Base-by-base conservation (phyloP, 2,329 filamentous ascomycete genomes). In the Cryphonectria nitschkei region DNA sequence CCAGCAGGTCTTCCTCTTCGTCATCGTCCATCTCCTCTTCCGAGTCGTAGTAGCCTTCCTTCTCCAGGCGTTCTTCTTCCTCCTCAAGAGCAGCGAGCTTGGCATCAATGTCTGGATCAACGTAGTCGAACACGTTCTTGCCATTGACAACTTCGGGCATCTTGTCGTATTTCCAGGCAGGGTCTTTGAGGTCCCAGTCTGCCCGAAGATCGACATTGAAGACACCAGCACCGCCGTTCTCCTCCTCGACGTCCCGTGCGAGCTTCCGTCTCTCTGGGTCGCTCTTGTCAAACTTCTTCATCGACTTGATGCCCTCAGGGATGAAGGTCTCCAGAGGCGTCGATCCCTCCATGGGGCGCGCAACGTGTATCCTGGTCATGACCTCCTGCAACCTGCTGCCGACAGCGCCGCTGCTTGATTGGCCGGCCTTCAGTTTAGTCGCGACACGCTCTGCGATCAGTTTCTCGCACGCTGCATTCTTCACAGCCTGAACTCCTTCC, bases 91-190 rank as follows among this genome's bases (percentile, higher is more conserved):
- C 94, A 67, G 92, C 91, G 65, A 99, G 88, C 85, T 97, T 98
- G 75, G 90, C 88, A 78, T 97, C 96, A 79, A 99, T 99, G 69
- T 99, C 97, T 0, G 95, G 95, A 78, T 98, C 96, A 78, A 99
- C 90, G 81, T 93, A 99, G 82, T 99, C 96, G 84, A 95, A 96
- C 70, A 99, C 93, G 81, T 99, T 99, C 87, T 95, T 95, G 81
- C 96, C 96, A 79, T 98, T 91, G 81, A 95, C 92, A 65, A 98
- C 87, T 82, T 99, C 96, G 43, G 96, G 96, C 69, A 98, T 93
- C 83, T 93, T 94, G 84, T 99, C 97, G 80, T 97, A 89, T 81
- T 97, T 97, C 96, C 96, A 98, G 71, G 96, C 94, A 58, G 92
- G 89, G 79, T 98, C 89, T 74, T 92, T 93, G 74, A 98, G 90